A percentile compares a stretch with the other conserved stretches of the same genome.
Evolutionary conservation across 306 rosid genomes (phyloP).

Genomic region (Cucumis hystrix): DNA sequence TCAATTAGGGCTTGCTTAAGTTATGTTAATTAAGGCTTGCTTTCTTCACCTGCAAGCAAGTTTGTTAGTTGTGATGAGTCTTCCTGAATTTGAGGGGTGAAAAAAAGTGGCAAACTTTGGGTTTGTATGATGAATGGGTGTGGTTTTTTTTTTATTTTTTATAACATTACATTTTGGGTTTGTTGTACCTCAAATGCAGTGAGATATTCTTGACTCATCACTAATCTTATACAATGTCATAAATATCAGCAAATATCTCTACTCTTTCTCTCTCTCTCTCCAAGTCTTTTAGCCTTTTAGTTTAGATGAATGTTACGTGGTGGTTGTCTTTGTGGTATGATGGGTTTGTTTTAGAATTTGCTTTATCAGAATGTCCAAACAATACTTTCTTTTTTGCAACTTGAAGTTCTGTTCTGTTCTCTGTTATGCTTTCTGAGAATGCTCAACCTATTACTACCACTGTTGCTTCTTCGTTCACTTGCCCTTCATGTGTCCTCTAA

Average conservation of each 20-base stretch:
- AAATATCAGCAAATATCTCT: background rate
- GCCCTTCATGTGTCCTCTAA: too few relatives aligned
- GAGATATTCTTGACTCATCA: background rate
- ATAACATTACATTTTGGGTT: background rate
- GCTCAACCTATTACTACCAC: background rate
- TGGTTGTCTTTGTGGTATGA: background rate
- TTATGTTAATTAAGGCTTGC: background rate
- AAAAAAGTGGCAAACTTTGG: background rate
- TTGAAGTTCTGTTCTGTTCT: background rate
- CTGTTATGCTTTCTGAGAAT: background rate
- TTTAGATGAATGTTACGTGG: background rate
- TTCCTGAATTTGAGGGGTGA: background rate
- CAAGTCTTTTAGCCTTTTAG: background rate
- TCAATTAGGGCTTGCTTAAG: background rate
- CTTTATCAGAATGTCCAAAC: background rate
- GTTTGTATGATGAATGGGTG: conserved; percentile 4
- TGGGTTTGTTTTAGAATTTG: background rate
- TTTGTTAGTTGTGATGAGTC: background rate
- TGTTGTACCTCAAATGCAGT: conserved; percentile 2
- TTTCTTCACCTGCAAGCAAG: background rate
- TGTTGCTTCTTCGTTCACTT: too few relatives aligned
- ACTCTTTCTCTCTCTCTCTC: background rate
- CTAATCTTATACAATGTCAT: conserved; percentile 3
- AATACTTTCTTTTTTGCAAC: background rate
- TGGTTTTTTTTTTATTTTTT: background rate